Evolutionary conservation across 345 rosid genomes (phyloP).

Genomic region (Arabidopsis suecica): DNA sequence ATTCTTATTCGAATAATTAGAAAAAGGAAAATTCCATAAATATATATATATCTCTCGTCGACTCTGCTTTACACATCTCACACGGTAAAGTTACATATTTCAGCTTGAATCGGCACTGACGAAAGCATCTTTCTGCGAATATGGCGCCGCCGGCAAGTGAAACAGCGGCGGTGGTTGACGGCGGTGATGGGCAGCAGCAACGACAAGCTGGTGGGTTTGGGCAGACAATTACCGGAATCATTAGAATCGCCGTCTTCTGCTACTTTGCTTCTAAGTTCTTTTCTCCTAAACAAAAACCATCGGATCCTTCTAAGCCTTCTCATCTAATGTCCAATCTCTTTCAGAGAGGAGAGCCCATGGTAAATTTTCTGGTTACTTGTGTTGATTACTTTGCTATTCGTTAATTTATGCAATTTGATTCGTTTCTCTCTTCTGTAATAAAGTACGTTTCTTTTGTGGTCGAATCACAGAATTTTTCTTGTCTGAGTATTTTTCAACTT

Average conservation of each 20-base stretch:
- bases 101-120: conserved; percentile 29
- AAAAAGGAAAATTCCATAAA: background rate
- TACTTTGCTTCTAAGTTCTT: conserved; percentile 90
- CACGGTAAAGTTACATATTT: conserved; percentile 13
- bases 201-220: conserved; percentile 74
- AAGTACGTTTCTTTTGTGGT: background rate
- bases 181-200: conserved; percentile 51
- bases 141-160: conserved; percentile 63
- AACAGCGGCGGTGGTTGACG: conserved; percentile 48
- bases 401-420: conserved; percentile 6
- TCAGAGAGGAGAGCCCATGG: conserved; percentile 82
- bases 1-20: conserved; percentile 18
- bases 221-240: conserved; percentile 67
- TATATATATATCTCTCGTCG: background rate
- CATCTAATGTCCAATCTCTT: conserved; percentile 74
- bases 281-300: conserved; percentile 67
- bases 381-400: background rate
- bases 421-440: background rate
- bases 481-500: background rate
- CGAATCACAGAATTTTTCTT: background rate
- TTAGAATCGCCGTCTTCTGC: conserved; percentile 89
- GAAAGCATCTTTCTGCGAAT: conserved; percentile 22
- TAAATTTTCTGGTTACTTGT: conserved; percentile 36
- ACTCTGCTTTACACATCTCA: conserved; percentile 10
- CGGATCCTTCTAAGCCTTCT: conserved; percentile 62